A percentile compares a stretch with the other conserved stretches of the same genome.
Conservation (phyloP, 345 rosid species). For the Populus nigra region DNA sequence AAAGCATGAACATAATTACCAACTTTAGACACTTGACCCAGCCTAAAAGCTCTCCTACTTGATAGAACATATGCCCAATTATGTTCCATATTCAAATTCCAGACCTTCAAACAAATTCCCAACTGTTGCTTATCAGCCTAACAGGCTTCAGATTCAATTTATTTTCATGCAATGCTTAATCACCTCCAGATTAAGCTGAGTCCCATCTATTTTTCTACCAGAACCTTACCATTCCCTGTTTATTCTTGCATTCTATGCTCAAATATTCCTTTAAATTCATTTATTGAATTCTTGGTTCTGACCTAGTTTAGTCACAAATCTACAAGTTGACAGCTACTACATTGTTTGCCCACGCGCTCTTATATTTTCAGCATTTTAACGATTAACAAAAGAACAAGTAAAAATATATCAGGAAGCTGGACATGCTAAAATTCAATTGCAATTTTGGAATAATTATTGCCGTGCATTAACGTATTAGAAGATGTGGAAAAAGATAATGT, state of each 20-base stretch:
- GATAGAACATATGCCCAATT: neutral
- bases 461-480: neutral
- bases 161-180: neutral
- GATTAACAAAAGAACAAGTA: neutral
- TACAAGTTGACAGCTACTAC: neutral
- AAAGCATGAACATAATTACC: neutral
- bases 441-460: neutral
- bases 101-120: neutral
- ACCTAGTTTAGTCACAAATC: neutral
- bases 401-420: neutral
- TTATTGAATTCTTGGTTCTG: neutral
- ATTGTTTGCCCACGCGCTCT: neutral
- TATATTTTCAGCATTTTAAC: neutral
- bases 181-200: neutral
- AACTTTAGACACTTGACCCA: neutral
- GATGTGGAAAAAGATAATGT: neutral
- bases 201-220: neutral
- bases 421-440: neutral
- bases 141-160: neutral
- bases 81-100: neutral
- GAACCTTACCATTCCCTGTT: neutral
- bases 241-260: neutral
- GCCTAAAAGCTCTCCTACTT: neutral
- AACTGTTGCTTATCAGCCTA: neutral
- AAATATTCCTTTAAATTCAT: neutral